Percentiles rank a stretch among this genome's conserved stretches.
phyloP scores from a whole-genome alignment of 441 rosid species.

The Syzygium syzygioides region DNA sequence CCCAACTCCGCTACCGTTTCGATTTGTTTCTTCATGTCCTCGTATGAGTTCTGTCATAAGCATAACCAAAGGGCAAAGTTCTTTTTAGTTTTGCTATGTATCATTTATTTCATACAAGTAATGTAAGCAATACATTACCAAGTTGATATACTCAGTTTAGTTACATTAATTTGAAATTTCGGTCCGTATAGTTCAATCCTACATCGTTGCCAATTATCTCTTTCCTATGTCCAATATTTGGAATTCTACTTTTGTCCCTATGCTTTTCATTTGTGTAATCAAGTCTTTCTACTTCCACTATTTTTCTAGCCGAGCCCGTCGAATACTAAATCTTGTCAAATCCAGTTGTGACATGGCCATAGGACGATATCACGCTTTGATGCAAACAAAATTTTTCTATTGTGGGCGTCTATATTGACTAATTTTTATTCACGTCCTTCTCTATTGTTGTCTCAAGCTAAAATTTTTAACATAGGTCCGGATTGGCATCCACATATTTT shows the following conservation, averaged over 20 bases:
- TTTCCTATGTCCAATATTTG: not conserved
- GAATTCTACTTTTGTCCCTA: not conserved
- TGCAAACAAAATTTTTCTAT: not conserved
- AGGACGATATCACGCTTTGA: not conserved
- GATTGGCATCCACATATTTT: not conserved
- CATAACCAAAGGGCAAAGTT: not conserved
- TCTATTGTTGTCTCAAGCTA: not conserved
- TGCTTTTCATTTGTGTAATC: not conserved
- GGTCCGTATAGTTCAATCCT: not conserved
- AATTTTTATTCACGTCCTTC: not conserved
- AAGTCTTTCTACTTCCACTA: not conserved
- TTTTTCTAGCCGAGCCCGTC: not conserved
- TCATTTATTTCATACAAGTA: not conserved
- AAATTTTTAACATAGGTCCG: not conserved
- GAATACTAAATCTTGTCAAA: not conserved
- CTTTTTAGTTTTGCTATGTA: not conserved
- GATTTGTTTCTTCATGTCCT: conserved; percentile 10
- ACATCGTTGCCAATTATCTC: not conserved
- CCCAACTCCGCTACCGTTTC: not conserved
- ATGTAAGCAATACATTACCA: not conserved
- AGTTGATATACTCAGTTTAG: not conserved
- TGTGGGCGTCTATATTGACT: not conserved
- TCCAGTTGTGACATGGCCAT: not conserved
- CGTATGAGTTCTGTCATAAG: not conserved
- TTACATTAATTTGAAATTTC: not conserved